Base-by-base conservation (phyloP, 2,329 filamentous ascomycete genomes). In the Colletotrichum musicola region DNA sequence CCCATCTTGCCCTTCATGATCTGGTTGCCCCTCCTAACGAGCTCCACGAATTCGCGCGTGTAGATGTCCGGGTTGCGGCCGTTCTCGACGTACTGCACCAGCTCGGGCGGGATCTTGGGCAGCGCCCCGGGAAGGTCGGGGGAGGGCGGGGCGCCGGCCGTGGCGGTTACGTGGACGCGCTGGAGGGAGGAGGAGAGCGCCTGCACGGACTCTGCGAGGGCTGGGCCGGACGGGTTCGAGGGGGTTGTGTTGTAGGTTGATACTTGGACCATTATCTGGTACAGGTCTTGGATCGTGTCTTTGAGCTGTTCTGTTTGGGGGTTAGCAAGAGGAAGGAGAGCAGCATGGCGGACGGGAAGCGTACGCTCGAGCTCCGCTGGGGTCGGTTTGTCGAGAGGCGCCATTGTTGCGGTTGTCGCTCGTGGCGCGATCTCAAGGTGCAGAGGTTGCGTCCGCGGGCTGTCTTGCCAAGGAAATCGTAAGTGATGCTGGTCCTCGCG, bases 61-160 rank as follows among this genome's bases (percentile, higher is more conserved):
- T 92, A 92, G 73, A 92, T 92, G 79, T 92, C 90, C 2, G 90
- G 90, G 81, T 92, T 92, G 58, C 90, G 89, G 51, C 90, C 90
- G 75, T 89, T 88, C 77, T 92, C 90, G 74, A 92, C 90, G 80
- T 92, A 92, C 75, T 88, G 83, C 69, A 92, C 83, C 13, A 92
- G 84, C 74, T 91, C 89, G 59, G 85, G 86, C 2, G 89, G 89
- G 22, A 91, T 84, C 38, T 77, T 79, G 4, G 88, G 87, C 47
- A 89, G 83, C 22, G 74, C 70, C 18, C 63, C 62, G 9, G 70
- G 70, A 16, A 71, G 57, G 59, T 68, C 68, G 25, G 70, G 63
- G 14, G 50, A 54, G 12, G 62, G 66, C 16, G 69, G 62, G n/a
- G 66, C 53, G 53, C 63, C 54, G 44, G 80, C 78, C 22, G 81